A percentile compares a stretch with the other conserved stretches of the same genome.
These are phyloP conservation scores for Lithospermum erythrorhizon DNA, from an alignment of 257 asterid genomes.

Conservation along the genomic window DNA sequence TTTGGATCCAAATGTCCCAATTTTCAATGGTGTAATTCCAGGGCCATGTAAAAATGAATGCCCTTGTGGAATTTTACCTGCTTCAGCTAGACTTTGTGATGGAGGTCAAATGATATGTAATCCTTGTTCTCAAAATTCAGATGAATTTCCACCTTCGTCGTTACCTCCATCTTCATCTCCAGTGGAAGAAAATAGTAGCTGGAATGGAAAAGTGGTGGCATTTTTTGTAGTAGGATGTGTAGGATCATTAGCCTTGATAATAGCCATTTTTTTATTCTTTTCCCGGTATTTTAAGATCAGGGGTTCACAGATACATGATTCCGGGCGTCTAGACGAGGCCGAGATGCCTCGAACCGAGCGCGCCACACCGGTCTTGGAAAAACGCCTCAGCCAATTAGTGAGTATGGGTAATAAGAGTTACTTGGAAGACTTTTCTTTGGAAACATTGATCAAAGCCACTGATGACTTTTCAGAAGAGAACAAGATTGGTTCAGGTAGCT, in stretches of 20 bases:
- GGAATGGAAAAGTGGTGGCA: conserved; percentile 45
- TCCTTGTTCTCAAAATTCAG: conserved; percentile 16
- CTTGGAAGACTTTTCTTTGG: conserved; percentile 58
- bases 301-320: conserved; percentile 62
- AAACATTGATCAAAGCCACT: conserved; percentile 35
- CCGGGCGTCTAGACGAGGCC: conserved; percentile 64
- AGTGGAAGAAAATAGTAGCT: conserved; percentile 10
- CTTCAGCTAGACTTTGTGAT: conserved; percentile 31
- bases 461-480: conserved; percentile 61
- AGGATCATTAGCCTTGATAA: conserved; percentile 39
- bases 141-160: conserved; percentile 1
- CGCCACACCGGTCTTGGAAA: conserved; percentile 27
- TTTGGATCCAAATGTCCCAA: conserved; percentile 26
- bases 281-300: conserved; percentile 33
- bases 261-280: conserved; percentile 28
- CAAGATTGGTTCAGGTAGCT: conserved; percentile 81
- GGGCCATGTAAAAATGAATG: conserved; percentile 58
- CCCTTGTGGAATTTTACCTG: conserved; percentile 29
- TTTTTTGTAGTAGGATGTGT: conserved; percentile 60
- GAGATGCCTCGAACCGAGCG: conserved; percentile 19
- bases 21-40: conserved; percentile 41
- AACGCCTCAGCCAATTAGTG: conserved; percentile 57
- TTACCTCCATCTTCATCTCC: conserved; percentile 13
- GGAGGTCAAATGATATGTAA: conserved; percentile 44
- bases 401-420: conserved; percentile 59